A percentile compares a stretch with the other conserved stretches of the same genome.
These are phyloP conservation scores for Perkinsus olseni DNA, from an alignment of 169 alveolate genomes.

Conservation along the genomic window DNA sequence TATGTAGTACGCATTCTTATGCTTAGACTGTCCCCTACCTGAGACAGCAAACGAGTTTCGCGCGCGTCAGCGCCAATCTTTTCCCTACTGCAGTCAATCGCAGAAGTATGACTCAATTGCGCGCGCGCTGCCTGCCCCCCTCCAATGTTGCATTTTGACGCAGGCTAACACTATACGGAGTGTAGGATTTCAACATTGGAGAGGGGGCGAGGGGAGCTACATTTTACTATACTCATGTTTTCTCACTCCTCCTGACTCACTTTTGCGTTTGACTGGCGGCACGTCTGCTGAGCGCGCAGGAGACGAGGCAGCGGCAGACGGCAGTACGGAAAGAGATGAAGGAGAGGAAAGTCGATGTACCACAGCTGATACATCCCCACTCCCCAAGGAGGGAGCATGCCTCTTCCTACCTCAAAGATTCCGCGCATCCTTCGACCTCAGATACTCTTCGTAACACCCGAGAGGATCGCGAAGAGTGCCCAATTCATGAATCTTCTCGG, in stretches of 20 bases:
- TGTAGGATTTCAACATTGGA: too few species aligned
- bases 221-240: too few species aligned
- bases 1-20: too few species aligned
- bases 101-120: too few species aligned
- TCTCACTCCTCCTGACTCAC: too few species aligned
- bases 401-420: neutral
- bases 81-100: too few species aligned
- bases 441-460: conserved; percentile 82
- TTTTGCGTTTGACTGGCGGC: neutral
- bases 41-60: too few species aligned
- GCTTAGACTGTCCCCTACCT: too few species aligned
- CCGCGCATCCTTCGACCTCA: neutral
- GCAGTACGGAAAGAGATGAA: neutral
- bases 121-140: too few species aligned
- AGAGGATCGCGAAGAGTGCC: conserved; percentile 66
- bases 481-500: conserved; percentile 49
- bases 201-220: too few species aligned
- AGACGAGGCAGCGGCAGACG: neutral
- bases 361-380: neutral
- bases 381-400: neutral
- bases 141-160: too few species aligned
- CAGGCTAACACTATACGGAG: too few species aligned
- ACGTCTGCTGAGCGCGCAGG: neutral
- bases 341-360: neutral
- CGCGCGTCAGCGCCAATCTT: neutral